These are phyloP conservation scores for Leptoxyphium fumago DNA, from an alignment of 2,329 filamentous ascomycete species.

Conservation along the genomic window DNA sequence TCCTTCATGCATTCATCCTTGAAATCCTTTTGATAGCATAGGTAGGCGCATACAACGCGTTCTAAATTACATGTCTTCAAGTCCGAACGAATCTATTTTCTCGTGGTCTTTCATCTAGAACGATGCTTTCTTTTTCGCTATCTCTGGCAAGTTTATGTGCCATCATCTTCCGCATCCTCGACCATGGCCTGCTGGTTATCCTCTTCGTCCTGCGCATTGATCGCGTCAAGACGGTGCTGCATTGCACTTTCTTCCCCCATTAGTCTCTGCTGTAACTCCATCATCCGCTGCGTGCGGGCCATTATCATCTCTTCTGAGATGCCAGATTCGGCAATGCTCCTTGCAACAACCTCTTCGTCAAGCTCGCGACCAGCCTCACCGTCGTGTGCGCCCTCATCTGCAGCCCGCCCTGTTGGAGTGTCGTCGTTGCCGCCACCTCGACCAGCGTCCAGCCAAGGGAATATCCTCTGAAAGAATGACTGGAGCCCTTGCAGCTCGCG, in stretches of 20 bases:
- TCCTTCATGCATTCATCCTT: no score
- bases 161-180: neutral
- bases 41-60: no score
- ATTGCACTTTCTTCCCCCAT: slow-evolving; percentile 2
- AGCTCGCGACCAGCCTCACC: slow-evolving; percentile 1
- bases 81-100: no score
- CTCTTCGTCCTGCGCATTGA: neutral
- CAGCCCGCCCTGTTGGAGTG: neutral
- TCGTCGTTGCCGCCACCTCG: slow-evolving; percentile 1
- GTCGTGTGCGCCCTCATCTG: slow-evolving; percentile 1
- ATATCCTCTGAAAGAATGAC: slow-evolving; percentile 15
- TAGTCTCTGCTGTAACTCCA: slow-evolving; percentile 14
- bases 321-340: slow-evolving; percentile 13
- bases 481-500: slow-evolving; percentile 15
- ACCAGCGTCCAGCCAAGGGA: slow-evolving; percentile 14
- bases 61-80: no score
- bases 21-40: no score
- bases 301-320: slow-evolving; percentile 12
- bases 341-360: slow-evolving; percentile 14
- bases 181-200: neutral
- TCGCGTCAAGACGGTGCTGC: neutral
- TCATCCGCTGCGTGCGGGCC: slow-evolving; percentile 13
- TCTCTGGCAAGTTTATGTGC: no score
- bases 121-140: no score
- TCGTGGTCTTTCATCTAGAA: no score